These are phyloP conservation scores for Neonectria magnoliae DNA, from an alignment of 2,329 filamentous ascomycete species.

Conservation along the genomic window DNA sequence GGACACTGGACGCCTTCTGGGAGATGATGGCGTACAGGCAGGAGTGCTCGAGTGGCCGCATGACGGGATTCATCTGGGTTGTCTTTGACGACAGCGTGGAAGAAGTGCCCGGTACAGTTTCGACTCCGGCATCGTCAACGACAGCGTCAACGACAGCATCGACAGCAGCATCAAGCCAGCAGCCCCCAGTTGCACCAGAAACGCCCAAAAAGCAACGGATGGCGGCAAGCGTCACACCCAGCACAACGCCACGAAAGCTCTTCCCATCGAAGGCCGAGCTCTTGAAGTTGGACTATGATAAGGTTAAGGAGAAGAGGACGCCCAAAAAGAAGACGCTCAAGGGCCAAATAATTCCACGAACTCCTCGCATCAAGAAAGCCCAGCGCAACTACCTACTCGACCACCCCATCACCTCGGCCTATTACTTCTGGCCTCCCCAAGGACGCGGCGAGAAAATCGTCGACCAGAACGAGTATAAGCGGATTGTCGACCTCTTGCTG, in stretches of 20 bases:
- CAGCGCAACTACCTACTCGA: constrained; percentile 61
- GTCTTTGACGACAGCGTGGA: constrained; percentile 73
- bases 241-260: constrained; percentile 48
- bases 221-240: constrained; percentile 41
- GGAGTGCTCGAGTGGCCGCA: constrained; percentile 90
- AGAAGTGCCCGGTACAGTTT: constrained; percentile 13
- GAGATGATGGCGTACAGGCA: constrained; percentile 98
- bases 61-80: constrained; percentile 96
- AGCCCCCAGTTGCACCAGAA: constrained; percentile 28
- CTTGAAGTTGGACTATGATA: constrained; percentile 17
- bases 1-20: constrained; percentile 92
- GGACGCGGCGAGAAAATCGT: constrained; percentile 73
- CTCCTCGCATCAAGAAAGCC: constrained; percentile 72
- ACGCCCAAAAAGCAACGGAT: constrained; percentile 48
- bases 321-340: constrained; percentile 59
- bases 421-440: constrained; percentile 72
- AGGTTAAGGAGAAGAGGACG: constrained; percentile 46
- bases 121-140: constrained; percentile 40
- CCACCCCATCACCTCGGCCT: constrained; percentile 63
- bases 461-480: constrained; percentile 71
- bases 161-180: constrained; percentile 1
- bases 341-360: constrained; percentile 70
- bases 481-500: constrained; percentile 74
- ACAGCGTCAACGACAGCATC: background rate
- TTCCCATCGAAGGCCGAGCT: constrained; percentile 40